Percentiles rank a stretch among this genome's conserved stretches.
Conservation (phyloP, 345 rosid species). For the Camelina laxa region DNA sequence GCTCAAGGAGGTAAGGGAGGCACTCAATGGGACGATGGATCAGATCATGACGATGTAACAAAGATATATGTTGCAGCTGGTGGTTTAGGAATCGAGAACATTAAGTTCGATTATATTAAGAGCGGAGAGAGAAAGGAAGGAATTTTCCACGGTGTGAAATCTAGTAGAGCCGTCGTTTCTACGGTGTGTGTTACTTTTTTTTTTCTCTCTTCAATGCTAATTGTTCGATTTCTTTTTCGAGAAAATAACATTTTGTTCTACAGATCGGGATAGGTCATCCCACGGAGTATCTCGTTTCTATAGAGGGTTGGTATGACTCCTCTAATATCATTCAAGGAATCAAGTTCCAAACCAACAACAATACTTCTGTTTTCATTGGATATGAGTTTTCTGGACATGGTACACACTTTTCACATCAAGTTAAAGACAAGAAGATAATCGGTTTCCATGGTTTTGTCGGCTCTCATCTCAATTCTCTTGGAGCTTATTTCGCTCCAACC, state of each 20-base stretch:
- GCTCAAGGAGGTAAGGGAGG: constrained; percentile 35
- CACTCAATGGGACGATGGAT: constrained; percentile 41
- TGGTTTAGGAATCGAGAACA: neutral
- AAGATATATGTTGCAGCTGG: constrained; percentile 5
- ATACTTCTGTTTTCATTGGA: neutral
- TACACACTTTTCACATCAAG: constrained; percentile 22
- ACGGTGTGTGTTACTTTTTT: neutral
- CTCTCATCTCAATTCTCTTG: constrained; percentile 28
- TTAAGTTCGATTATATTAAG: constrained; percentile 21
- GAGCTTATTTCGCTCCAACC: constrained; percentile 36
- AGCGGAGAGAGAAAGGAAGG: constrained; percentile 13
- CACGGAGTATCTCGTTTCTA: constrained; percentile 4
- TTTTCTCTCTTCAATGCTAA: no score
- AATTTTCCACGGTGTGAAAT: neutral
- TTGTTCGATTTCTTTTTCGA: neutral
- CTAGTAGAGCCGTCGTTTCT: neutral
- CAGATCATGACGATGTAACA: constrained; percentile 26
- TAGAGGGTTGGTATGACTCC: constrained; percentile 11
- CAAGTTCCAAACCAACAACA: constrained; percentile 24
- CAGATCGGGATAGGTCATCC: constrained; percentile 15
- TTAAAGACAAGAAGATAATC: constrained; percentile 37
- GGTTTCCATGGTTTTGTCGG: constrained; percentile 38
- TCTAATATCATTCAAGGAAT: constrained; percentile 20
- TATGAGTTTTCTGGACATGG: constrained; percentile 13
- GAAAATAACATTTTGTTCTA: neutral